Base-by-base conservation (phyloP, 2,329 filamentous ascomycete species). In the Pyricularia sp. region DNA sequence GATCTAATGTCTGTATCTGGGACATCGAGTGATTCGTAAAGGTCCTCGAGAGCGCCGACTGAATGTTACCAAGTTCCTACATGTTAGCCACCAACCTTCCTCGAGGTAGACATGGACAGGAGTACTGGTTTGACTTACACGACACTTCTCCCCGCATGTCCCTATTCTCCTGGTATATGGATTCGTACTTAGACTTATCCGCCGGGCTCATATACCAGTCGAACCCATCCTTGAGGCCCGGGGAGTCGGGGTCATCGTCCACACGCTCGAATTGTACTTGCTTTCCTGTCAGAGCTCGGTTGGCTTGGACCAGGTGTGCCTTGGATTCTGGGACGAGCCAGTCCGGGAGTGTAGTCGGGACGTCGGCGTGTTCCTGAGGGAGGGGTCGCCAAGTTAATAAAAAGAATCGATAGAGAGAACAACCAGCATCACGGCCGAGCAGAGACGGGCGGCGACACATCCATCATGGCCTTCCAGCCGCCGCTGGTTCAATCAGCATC, bases 131-230 rank as follows among this genome's bases (percentile, higher is more conserved):
- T 22, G 19, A 67, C 88, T 72, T 74, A 91, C 89, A 93, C 66
- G 87, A 81, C 70, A 93, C 83, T 72, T 96, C 91, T 68, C 94
- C 94, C 63, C 93, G 88, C 74, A 88, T 85, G 75, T 96, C 90
- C 67, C 92, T 86, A 78, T 92, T 96, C 71, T 96, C 92, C 68
- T 89, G 89, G 78, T 97, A 99, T 77, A 99, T 99, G 71, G 93
- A 91, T 77, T 97, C 92, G 78, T 99, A 99, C 77, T 97, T 97
- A 68, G 85, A 74, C 78, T 96, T 96, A 78, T 99, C 93, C 33
- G 81, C 77, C 0, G 94, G 94, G 66, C 87, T 92, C 91, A 99
- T 99, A 79, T 99, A 99, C 94, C 94, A 99, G 75, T 99, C 94
- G 76, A 99, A 99, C 13, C 93, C 93, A 76, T 97, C 92, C 75